Evolutionary conservation across 768 basidiomycete genomes (phyloP), one percentile per base, ranked within the genome.

Genomic region (Serendipita indica): DNA sequence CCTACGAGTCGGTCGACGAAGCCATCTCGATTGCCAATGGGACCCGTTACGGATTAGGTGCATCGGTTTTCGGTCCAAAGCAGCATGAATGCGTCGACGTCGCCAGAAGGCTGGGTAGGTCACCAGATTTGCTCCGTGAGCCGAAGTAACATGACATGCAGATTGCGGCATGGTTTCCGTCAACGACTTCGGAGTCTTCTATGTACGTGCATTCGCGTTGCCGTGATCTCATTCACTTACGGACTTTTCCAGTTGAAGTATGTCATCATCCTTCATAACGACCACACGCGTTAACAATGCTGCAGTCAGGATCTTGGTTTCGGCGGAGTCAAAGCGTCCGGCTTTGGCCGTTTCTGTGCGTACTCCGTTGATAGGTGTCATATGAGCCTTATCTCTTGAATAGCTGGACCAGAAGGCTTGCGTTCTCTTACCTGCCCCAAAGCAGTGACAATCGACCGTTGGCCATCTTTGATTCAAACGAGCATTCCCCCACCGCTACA

Each of bases 91-190:
- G 89, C 66, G 64, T 89, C 57, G 74, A 83, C 49, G 84, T 98
- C 20, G 92, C 92, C 28, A 81, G 82, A 63, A 72, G 75, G 49
- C 73, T 99, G 56, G n/a, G n/a, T n/a, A n/a, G n/a, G n/a, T n/a
- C n/a, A n/a, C n/a, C n/a, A n/a, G n/a, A n/a, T n/a, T n/a, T n/a
- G n/a, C n/a, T n/a, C n/a, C n/a, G n/a, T n/a, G n/a, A n/a, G n/a
- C n/a, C n/a, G n/a, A n/a, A n/a, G n/a, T n/a, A n/a, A n/a, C n/a
- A n/a, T n/a, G n/a, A n/a, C n/a, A n/a, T n/a, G n/a, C n/a, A n/a
- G 82, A 94, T 57, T 93, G 90, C 65, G 94, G 94, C 45, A 98
- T 99, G 96, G 94, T 98, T 2, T 84, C 92, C 18, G 77, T 96
- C 62, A 98, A 98, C 65, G 96, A 98, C 72, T 96, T 90, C 67